A percentile compares a stretch with the other conserved stretches of the same genome.
These are phyloP conservation scores for Stropharia rugosoannulata DNA, from an alignment of 768 basidiomycete genomes.

Conservation along the genomic window DNA sequence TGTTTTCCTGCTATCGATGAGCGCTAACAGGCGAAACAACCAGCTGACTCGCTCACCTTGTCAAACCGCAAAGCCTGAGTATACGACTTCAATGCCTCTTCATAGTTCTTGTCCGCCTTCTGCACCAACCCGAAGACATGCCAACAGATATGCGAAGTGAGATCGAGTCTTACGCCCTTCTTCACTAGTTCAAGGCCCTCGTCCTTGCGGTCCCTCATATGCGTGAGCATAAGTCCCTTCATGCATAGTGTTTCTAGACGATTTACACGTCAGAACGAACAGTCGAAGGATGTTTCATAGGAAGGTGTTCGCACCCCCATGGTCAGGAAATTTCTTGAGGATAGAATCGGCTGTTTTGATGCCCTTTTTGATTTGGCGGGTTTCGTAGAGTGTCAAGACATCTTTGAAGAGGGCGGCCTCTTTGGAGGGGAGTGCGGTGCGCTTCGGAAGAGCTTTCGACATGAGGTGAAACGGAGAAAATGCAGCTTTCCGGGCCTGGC, in stretches of 20 bases:
- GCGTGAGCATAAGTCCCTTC: slow-evolving; percentile 88
- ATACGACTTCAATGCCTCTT: slow-evolving; percentile 92
- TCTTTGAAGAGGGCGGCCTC: slow-evolving; percentile 87
- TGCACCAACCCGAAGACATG: slow-evolving; percentile 96
- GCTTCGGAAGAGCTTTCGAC: slow-evolving; percentile 46
- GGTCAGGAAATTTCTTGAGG: slow-evolving; percentile 92
- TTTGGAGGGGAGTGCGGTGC: slow-evolving; percentile 69
- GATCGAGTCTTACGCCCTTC: slow-evolving; percentile 78
- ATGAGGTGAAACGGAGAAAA: slow-evolving; percentile 19
- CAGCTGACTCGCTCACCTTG: slow-evolving; percentile 52
- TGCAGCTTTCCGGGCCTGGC: slow-evolving; percentile 12
- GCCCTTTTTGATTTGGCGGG: slow-evolving; percentile 84
- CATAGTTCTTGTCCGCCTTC: slow-evolving; percentile 92
- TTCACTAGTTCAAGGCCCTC: slow-evolving; percentile 83
- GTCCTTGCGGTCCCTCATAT: slow-evolving; percentile 69
- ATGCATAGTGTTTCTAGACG: slow-evolving; percentile 87
- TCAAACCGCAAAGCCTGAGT: slow-evolving; percentile 86
- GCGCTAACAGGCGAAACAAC: background rate
- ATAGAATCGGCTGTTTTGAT: slow-evolving; percentile 91
- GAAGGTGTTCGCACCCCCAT: slow-evolving; percentile 71
- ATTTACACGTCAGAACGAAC: slow-evolving; percentile 5
- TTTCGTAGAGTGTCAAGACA: slow-evolving; percentile 84
- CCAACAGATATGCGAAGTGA: slow-evolving; percentile 94
- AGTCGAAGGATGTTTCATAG: background rate
- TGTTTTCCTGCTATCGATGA: slow-evolving; percentile 66